Percentiles rank a stretch among this genome's conserved stretches.
phyloP scores from a whole-genome alignment of 73 alveolate genomes.

The Paramecium biaurelia region DNA sequence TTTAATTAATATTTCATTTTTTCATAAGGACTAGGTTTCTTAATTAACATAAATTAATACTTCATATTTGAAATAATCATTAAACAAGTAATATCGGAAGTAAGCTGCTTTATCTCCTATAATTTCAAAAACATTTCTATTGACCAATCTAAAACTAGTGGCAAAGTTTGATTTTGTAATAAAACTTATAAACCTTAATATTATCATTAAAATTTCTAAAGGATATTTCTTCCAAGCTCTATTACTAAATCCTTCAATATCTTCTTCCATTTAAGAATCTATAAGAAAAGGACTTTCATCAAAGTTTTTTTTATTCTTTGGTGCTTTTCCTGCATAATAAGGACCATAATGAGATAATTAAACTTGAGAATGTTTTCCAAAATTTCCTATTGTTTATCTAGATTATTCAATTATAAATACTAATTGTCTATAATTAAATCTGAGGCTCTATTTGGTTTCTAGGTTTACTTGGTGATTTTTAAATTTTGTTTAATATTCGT shows the following conservation, averaged over 20 bases:
- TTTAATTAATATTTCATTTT: slow-evolving; percentile 14
- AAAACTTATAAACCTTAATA: slow-evolving; percentile 38
- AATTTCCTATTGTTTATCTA: not conserved
- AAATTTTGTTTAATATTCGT: not conserved
- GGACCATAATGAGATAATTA: not conserved
- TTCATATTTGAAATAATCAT: slow-evolving; percentile 29
- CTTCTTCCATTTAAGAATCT: not conserved
- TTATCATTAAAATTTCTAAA: slow-evolving; percentile 30
- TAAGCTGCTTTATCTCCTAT: slow-evolving; percentile 44
- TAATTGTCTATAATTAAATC: not conserved
- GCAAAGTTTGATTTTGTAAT: slow-evolving; percentile 48
- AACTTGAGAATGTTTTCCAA: not conserved
- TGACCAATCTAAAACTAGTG: slow-evolving; percentile 43
- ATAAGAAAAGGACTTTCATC: slow-evolving; percentile 2
- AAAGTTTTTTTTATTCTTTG: not conserved
- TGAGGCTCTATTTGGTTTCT: not conserved
- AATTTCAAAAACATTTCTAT: not conserved
- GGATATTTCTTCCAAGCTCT: slow-evolving; percentile 11
- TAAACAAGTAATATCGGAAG: not conserved
- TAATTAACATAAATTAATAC: not conserved
- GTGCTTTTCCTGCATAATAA: slow-evolving; percentile 3
- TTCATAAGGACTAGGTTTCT: slow-evolving; percentile 45
- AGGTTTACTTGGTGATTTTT: not conserved
- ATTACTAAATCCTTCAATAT: slow-evolving; percentile 19
- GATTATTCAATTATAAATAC: not conserved